Evolutionary conservation across 2,329 filamentous ascomycete genomes (phyloP).

Genomic region (Xylaria sp.): DNA sequence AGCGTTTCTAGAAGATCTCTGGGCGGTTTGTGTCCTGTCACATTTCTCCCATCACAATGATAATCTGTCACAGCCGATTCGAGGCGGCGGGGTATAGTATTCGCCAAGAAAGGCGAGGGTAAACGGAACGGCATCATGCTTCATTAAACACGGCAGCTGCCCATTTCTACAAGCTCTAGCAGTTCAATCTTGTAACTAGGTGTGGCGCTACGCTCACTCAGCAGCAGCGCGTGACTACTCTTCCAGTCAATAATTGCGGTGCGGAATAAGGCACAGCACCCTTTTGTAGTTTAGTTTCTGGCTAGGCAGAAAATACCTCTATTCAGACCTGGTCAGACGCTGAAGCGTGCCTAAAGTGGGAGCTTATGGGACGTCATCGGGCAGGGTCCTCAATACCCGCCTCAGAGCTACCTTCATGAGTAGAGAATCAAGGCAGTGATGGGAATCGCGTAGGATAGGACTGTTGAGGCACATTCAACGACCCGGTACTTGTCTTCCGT

Average conservation of each 20-base stretch:
- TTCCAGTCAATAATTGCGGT: not conserved
- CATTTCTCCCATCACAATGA: not conserved
- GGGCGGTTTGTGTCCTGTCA: not conserved
- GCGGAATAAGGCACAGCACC: not conserved
- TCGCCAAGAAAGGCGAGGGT: not conserved
- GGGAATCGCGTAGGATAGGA: not conserved
- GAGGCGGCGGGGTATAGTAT: not conserved
- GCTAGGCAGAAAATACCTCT: not conserved
- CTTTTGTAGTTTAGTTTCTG: not conserved
- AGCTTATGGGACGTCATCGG: too few species aligned
- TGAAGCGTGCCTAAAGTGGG: too few species aligned
- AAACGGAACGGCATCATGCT: not conserved
- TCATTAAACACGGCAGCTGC: too few species aligned
- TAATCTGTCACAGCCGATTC: not conserved
- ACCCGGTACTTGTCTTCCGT: not conserved
- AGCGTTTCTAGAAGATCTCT: not conserved
- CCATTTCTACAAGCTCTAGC: too few species aligned
- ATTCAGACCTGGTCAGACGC: too few species aligned
- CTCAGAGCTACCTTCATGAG: too few species aligned
- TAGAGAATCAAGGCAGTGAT: not conserved
- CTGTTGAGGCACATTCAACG: not conserved
- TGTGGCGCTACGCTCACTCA: not conserved
- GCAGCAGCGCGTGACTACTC: not conserved
- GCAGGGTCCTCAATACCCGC: too few species aligned
- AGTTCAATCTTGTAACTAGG: too few species aligned